These are phyloP conservation scores for Aspergillus clavatus DNA, from an alignment of 2,329 filamentous ascomycete species.

Conservation along the genomic window DNA sequence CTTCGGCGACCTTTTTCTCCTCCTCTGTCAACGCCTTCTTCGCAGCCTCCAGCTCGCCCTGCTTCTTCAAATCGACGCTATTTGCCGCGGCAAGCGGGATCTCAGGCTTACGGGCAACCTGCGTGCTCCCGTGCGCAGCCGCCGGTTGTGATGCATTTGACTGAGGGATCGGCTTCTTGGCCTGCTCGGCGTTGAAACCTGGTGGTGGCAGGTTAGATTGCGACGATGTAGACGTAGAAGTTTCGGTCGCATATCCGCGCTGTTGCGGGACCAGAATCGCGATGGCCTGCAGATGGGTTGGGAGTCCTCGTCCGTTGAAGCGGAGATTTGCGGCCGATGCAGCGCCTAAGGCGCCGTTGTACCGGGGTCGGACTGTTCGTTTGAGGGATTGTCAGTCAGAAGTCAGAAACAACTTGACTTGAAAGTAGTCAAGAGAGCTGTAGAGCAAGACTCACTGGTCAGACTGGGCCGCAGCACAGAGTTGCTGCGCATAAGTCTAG, in stretches of 20 bases:
- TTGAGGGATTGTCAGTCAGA: too few species aligned
- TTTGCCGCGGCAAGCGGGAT: slow-evolving; percentile 44
- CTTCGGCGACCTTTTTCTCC: slow-evolving; percentile 56
- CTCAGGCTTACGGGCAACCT: slow-evolving; percentile 37
- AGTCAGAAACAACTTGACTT: too few species aligned
- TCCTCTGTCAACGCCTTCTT: slow-evolving; percentile 49
- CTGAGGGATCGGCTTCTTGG: slow-evolving; percentile 73
- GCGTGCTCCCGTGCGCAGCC: slow-evolving; percentile 29
- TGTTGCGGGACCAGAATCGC: slow-evolving; percentile 52
- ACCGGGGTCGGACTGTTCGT: slow-evolving; percentile 30
- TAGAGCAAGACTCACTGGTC: slow-evolving; percentile 20
- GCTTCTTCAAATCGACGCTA: slow-evolving; percentile 45
- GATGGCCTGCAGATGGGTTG: slow-evolving; percentile 51
- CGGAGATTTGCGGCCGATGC: slow-evolving; percentile 31
- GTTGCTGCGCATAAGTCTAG: slow-evolving; percentile 35
- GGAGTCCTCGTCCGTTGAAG: slow-evolving; percentile 37
- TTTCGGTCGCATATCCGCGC: slow-evolving; percentile 53
- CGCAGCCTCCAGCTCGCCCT: slow-evolving; percentile 59
- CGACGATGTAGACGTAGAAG: slow-evolving; percentile 45
- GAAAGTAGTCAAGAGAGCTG: too few species aligned
- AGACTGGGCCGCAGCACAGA: slow-evolving; percentile 28
- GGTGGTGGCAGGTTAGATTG: slow-evolving; percentile 64
- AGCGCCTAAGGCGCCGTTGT: slow-evolving; percentile 28
- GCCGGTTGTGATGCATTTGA: slow-evolving; percentile 38
- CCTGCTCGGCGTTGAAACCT: slow-evolving; percentile 84